Evolutionary conservation across 352 stramenopile species (phyloP), one percentile per base, ranked within the genome.

Genomic region (Phytophthora cactorum): DNA sequence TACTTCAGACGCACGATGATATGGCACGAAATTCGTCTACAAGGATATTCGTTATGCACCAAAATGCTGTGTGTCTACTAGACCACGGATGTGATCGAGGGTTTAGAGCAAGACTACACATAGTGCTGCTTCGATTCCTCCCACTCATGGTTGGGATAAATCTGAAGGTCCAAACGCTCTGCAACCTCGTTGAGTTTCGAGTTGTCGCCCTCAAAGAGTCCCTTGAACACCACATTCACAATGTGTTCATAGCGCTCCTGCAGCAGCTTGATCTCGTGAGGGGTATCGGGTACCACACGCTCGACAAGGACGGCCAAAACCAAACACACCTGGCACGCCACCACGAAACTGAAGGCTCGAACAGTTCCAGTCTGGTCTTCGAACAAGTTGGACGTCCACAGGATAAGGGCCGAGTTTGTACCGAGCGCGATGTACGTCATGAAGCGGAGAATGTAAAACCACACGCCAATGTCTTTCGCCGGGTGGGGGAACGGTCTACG

Each of bases 391-490:
- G 86, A 91, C n/a, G 88, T 93, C 79, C 86, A 95, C 28, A 95
- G 55, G 29, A 95, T 89, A 29, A 95, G 66, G 11, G 85, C 85
- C 2, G 82, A 77, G 68, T 95, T 95, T 31, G 88, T 95, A n/a
- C 68, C 82, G 17, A 95, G 65, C 6, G 88, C 72, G 22, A 92
- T 84, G 63, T 91, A 92, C 50, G 86, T 89, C 81, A 95, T 93
- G 56, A 91, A 82, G 14, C 86, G 79, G 39, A 95, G 58, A 60
- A 93, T 91, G 63, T 92, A 89, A 60, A 90, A 92, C 95, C 95
- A 99, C 36, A 96, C 93, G 49, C 95, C 94, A 74, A 98, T 97
- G 75, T 88, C 84, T 63, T 97, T 88, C 3, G 89, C 86, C 4
- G 82, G 75, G 45, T 86, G 65, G 5, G 92, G 89, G 58, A 95